Conservation (phyloP, 2,329 filamentous ascomycete genomes). For the Capronia epimyces region DNA sequence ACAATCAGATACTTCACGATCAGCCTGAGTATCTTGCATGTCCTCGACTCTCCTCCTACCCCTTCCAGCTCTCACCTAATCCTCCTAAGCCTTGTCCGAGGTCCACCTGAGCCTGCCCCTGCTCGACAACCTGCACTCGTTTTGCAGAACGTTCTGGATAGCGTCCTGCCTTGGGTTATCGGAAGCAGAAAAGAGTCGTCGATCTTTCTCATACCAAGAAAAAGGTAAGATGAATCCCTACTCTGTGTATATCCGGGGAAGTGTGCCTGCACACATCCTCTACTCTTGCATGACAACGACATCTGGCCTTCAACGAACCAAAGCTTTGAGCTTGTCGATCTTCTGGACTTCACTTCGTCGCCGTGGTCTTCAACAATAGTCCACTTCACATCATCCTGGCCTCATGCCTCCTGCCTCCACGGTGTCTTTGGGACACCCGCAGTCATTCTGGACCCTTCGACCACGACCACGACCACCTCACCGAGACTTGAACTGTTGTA, state of each 20-base stretch:
- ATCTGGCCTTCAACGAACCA: background rate
- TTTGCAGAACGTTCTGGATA: constrained; percentile 26
- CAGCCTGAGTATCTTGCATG: constrained; percentile 24
- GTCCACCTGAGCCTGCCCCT: constrained; percentile 10
- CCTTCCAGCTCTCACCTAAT: constrained; percentile 14
- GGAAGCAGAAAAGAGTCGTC: constrained; percentile 5
- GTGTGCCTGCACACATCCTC: background rate
- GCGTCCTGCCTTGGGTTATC: constrained; percentile 20
- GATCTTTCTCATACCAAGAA: background rate
- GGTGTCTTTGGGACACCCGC: background rate
- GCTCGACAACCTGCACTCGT: constrained; percentile 20
- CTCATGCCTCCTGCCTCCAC: background rate
- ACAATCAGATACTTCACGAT: constrained; percentile 25
- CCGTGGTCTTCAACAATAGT: background rate
- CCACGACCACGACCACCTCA: background rate
- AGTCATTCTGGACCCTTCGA: background rate
- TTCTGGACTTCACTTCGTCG: background rate
- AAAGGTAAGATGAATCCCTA: background rate
- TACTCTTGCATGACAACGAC: background rate
- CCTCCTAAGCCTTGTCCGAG: constrained; percentile 22
- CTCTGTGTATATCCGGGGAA: too few relatives aligned
- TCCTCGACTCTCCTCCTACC: constrained; percentile 25
- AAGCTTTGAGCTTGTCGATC: too few relatives aligned
- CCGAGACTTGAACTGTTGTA: background rate
- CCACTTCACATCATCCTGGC: background rate